Conservation (phyloP, 2,329 filamentous ascomycete species). For the Amauroascus niger region DNA sequence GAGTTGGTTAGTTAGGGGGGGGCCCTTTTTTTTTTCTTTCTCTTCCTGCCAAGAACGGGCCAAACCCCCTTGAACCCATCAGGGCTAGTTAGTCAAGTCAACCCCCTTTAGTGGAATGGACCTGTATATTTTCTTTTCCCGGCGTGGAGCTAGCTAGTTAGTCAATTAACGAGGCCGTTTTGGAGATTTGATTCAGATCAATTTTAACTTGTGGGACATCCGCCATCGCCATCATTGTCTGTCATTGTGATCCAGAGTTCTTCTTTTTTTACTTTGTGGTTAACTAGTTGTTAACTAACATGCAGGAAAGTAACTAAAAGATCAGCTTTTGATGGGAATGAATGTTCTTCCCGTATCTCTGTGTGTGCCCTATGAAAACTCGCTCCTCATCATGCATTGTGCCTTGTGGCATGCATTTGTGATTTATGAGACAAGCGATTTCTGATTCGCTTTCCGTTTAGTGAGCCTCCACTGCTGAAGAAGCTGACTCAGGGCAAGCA, state of each 20-base stretch:
- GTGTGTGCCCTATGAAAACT: slow-evolving; percentile 2
- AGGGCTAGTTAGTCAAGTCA: too few relatives aligned
- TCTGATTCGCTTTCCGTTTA: not conserved
- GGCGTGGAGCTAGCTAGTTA: too few relatives aligned
- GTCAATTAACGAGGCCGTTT: too few relatives aligned
- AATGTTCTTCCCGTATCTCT: not conserved
- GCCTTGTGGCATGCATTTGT: slow-evolving; percentile 2
- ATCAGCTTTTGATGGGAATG: too few relatives aligned
- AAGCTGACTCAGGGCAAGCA: too few relatives aligned
- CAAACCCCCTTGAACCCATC: not conserved
- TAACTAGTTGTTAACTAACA: too few relatives aligned
- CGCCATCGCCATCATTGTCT: not conserved
- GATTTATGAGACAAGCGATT: slow-evolving; percentile 7
- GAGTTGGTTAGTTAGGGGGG: slow-evolving; percentile 3
- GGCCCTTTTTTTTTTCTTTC: too few relatives aligned
- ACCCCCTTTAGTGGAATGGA: too few relatives aligned
- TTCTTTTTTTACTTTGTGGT: not conserved
- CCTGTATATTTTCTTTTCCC: not conserved
- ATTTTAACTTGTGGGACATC: too few relatives aligned
- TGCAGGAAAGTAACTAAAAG: not conserved
- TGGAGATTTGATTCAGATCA: too few relatives aligned
- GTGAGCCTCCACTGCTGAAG: too few relatives aligned
- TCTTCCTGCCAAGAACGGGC: not conserved
- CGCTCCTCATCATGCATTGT: not conserved
- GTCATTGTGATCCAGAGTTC: not conserved